Evolutionary conservation across 306 rosid genomes (phyloP).

Genomic region (Pterocarpus macrocarpus): DNA sequence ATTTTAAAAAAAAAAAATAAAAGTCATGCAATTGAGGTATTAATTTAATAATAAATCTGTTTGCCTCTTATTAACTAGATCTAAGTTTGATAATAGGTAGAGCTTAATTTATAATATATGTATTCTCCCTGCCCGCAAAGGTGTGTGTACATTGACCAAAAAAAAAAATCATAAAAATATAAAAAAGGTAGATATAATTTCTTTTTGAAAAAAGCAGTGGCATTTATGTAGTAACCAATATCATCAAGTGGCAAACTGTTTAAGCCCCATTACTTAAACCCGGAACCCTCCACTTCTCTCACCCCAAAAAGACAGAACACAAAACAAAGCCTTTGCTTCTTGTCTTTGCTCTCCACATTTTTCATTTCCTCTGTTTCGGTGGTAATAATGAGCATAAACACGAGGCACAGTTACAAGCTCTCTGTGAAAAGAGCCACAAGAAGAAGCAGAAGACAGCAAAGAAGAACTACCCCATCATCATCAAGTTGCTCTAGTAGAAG

Average conservation of each 20-base stretch:
- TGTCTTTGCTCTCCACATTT: background rate
- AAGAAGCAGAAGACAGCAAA: slow-evolving; percentile 27
- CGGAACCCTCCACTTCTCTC: slow-evolving; percentile 12
- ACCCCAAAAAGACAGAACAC: slow-evolving; percentile 13
- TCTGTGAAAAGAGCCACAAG: slow-evolving; percentile 51
- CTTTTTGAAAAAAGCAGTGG: slow-evolving; percentile 46
- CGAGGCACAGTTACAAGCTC: slow-evolving; percentile 55
- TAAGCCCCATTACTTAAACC: slow-evolving; percentile 68
- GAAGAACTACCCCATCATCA: slow-evolving; percentile 34
- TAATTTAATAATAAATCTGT: no score
- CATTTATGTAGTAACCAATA: slow-evolving; percentile 55
- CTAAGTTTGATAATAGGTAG: no score
- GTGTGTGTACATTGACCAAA: no score
- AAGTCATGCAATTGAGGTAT: no score
- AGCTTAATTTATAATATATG: no score
- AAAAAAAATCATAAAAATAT: no score
- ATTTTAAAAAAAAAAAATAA: no score
- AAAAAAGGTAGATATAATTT: no score
- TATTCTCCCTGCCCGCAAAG: no score
- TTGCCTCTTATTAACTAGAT: no score
- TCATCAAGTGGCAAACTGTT: slow-evolving; percentile 50
- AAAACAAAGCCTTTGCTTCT: slow-evolving; percentile 5
- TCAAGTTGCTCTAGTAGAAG: slow-evolving; percentile 47
- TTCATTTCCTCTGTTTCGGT: background rate
- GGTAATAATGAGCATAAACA: slow-evolving; percentile 64